Base-by-base conservation (phyloP, 2,329 filamentous ascomycete genomes). In the Podosphaera aphanis region DNA sequence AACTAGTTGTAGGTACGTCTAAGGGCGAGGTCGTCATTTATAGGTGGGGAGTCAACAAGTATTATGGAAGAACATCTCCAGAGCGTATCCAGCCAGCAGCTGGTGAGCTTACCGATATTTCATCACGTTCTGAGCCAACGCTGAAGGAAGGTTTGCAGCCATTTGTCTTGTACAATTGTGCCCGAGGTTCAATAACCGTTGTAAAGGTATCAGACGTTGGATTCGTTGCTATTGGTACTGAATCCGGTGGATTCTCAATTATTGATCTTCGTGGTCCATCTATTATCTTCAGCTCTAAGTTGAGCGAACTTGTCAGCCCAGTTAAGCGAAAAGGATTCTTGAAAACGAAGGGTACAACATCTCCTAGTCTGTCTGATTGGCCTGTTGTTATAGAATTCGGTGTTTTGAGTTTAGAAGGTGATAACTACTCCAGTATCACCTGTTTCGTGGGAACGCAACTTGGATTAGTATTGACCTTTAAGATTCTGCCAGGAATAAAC, bases 341-440 rank as follows among this genome's bases (percentile, higher is more conserved):
- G 49, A 72, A 66, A 55, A 65, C 69, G 61, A 64, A 64, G 11
- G 69, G 67, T 47, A 70, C 66, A 23, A 46, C 64, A 61, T 44
- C 61, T 65, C 20, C 65, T 3, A 58, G 64, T 1, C 66, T 67
- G 45, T 58, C 65, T 2, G 86, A 94, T 56, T 92, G 77, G 72
- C 76, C 83, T 0, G 84, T 83, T 0, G 70, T 67, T 25, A 75
- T 95, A 23, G 83, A 94, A 57, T 98, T 95, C 63, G 84, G 83
- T 45, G 83, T 93, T 41, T 79, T 98, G 76, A 92, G 82, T 2
- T 64, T 94, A 3, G 90, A 95, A 38, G 82, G 79, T n/a, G 88
- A 95, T 57, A 77, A 83, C 51, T 98, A 93, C 59, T 95, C 90
- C 1, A 94, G 85, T 56, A 93, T 98, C 47, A 75, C 79, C 48